Conservation (phyloP, 2,329 filamentous ascomycete species). For the Ustulina deusta region DNA sequence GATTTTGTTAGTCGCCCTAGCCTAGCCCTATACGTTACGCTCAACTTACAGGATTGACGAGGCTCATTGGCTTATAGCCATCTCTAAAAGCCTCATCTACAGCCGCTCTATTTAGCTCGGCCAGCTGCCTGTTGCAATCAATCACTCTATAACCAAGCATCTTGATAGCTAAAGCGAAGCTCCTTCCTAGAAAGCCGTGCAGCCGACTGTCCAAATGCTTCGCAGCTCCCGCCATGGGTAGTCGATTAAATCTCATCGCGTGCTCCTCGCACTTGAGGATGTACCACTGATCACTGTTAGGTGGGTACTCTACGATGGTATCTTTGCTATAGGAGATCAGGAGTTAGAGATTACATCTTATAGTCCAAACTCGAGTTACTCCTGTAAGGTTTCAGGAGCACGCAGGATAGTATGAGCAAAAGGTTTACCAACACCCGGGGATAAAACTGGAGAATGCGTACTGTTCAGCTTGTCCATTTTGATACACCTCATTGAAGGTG, state of each 20-base stretch:
- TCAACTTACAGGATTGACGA: constrained; percentile 31
- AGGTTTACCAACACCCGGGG: not conserved
- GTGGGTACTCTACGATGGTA: constrained; percentile 42
- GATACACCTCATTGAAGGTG: constrained; percentile 54
- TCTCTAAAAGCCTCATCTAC: constrained; percentile 48
- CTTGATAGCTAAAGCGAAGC: constrained; percentile 48
- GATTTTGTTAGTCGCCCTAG: not conserved
- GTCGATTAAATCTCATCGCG: constrained; percentile 52
- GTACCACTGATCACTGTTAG: constrained; percentile 54
- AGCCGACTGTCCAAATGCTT: constrained; percentile 53
- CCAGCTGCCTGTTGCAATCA: constrained; percentile 50
- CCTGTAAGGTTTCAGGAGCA: not conserved
- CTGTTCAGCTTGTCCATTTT: constrained; percentile 50
- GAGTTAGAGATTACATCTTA: constrained; percentile 10
- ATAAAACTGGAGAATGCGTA: constrained; percentile 5
- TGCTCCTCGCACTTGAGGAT: constrained; percentile 57
- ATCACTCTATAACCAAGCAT: constrained; percentile 52
- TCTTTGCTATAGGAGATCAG: constrained; percentile 43
- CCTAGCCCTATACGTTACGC: not conserved
- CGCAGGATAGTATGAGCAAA: not conserved
- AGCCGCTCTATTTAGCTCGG: constrained; percentile 51
- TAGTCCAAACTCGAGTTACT: not conserved
- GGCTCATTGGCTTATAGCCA: constrained; percentile 50
- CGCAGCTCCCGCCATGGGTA: constrained; percentile 53
- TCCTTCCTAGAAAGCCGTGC: constrained; percentile 51